Percentiles rank a stretch among this genome's conserved stretches.
Evolutionary conservation across 345 rosid genomes (phyloP).

Genomic region (Syzygium grande): DNA sequence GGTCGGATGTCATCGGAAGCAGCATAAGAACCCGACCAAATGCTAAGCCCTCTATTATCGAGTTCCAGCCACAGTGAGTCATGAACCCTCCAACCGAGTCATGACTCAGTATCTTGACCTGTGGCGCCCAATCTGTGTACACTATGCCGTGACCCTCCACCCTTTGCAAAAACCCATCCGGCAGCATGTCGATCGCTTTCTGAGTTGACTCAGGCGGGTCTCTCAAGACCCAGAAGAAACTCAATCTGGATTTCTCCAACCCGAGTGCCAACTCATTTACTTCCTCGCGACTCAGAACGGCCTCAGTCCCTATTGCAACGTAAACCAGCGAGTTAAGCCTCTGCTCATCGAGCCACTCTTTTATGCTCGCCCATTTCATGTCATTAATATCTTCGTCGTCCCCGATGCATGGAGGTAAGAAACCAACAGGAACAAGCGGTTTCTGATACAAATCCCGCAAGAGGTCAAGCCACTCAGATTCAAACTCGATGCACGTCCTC

Average conservation of each 20-base stretch:
- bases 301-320: slow-evolving; percentile 36
- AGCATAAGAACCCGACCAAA: slow-evolving; percentile 10
- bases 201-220: slow-evolving; percentile 11
- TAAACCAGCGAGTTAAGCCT: slow-evolving; percentile 14
- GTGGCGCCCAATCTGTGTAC: slow-evolving; percentile 36
- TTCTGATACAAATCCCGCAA: slow-evolving; percentile 15
- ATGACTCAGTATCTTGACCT: slow-evolving; percentile 24
- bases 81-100: slow-evolving; percentile 27
- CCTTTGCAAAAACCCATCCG: slow-evolving; percentile 23
- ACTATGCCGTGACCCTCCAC: slow-evolving; percentile 23
- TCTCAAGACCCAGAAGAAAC: slow-evolving; percentile 37
- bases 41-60: slow-evolving; percentile 19
- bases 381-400: slow-evolving; percentile 6
- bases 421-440: slow-evolving; percentile 40
- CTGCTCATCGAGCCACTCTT: slow-evolving; percentile 23
- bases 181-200: slow-evolving; percentile 16
- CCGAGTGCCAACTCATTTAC: slow-evolving; percentile 23
- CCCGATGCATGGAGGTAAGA: slow-evolving; percentile 18
- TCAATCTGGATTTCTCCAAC: slow-evolving; percentile 25
- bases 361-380: slow-evolving; percentile 9
- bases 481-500: slow-evolving; percentile 44
- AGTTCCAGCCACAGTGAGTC: slow-evolving; percentile 30
- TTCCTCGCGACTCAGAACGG: slow-evolving; percentile 17
- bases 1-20: slow-evolving; percentile 16
- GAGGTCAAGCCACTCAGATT: slow-evolving; percentile 35